phyloP scores from a whole-genome alignment of 2,329 filamentous ascomycete species.

The Chrysoporthe austroafricana region DNA sequence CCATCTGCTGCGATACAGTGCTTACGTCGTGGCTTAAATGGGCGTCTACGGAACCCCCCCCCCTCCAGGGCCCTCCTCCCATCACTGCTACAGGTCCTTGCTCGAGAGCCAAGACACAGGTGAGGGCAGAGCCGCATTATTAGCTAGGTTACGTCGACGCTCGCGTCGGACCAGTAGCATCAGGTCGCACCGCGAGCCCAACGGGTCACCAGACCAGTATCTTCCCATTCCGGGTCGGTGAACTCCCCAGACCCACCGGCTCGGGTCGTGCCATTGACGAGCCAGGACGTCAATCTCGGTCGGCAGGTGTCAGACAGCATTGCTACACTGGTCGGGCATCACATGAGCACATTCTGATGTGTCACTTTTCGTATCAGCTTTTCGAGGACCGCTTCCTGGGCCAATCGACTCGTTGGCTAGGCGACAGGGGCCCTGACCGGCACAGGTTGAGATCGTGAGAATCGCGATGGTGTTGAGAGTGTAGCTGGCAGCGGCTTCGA shows the following conservation, averaged over 20 bases:
- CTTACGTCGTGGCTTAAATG: background rate
- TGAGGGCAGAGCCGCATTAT: conserved; percentile 7
- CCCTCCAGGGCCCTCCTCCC: background rate
- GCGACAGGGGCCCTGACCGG: no score
- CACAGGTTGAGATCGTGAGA: no score
- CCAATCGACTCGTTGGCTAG: no score
- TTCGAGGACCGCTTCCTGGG: no score
- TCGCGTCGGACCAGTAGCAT: background rate
- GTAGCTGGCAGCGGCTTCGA: no score
- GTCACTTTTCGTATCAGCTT: no score
- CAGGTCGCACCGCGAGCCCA: background rate
- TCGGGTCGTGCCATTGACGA: conserved; percentile 3
- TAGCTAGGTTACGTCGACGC: background rate
- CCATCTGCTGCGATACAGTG: background rate
- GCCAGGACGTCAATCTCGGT: background rate
- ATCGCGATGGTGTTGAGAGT: no score
- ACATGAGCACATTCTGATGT: no score
- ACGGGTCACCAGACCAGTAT: background rate
- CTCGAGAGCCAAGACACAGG: background rate
- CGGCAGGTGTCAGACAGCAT: background rate
- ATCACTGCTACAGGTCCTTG: no score
- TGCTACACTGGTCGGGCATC: no score
- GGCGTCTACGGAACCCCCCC: background rate
- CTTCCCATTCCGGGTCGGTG: background rate
- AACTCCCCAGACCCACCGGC: background rate